A percentile compares a stretch with the other conserved stretches of the same genome.
These are phyloP conservation scores for Sporodiniella umbellata DNA, from an alignment of 371 early-diverging fungal genomes.

Conservation along the genomic window DNA sequence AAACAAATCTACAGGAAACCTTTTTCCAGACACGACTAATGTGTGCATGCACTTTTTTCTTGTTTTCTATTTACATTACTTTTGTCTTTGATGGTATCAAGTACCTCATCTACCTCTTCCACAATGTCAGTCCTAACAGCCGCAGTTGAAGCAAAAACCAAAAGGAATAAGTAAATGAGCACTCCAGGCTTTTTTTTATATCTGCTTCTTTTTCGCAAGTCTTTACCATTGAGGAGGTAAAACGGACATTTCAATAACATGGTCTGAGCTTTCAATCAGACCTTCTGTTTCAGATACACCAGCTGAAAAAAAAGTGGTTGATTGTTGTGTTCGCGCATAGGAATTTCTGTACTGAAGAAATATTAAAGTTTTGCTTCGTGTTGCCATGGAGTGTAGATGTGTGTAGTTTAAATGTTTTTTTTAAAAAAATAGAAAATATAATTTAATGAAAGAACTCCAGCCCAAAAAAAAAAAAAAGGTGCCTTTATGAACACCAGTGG, in stretches of 20 bases:
- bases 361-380: conserved; percentile 85
- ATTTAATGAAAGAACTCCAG: no score
- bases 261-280: conserved; percentile 63
- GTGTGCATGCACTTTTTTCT: no score
- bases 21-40: no score
- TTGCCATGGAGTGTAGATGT: conserved; percentile 69
- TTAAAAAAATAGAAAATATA: no score
- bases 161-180: no score
- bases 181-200: no score
- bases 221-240: conserved; percentile 87
- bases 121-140: conserved; percentile 91
- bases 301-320: conserved; percentile 37
- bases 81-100: conserved; percentile 56
- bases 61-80: conserved; percentile 43
- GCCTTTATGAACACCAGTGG: background rate
- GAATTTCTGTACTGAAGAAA: conserved; percentile 93
- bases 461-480: background rate
- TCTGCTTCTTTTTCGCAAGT: no score
- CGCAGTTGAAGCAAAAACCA: no score
- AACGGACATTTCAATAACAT: conserved; percentile 70
- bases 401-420: no score
- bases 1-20: no score
- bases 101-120: conserved; percentile 72
- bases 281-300: conserved; percentile 58
- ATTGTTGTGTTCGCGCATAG: conserved; percentile 63